These are phyloP conservation scores for Nothophoma quercina DNA, from an alignment of 2,329 filamentous ascomycete species.

Conservation along the genomic window DNA sequence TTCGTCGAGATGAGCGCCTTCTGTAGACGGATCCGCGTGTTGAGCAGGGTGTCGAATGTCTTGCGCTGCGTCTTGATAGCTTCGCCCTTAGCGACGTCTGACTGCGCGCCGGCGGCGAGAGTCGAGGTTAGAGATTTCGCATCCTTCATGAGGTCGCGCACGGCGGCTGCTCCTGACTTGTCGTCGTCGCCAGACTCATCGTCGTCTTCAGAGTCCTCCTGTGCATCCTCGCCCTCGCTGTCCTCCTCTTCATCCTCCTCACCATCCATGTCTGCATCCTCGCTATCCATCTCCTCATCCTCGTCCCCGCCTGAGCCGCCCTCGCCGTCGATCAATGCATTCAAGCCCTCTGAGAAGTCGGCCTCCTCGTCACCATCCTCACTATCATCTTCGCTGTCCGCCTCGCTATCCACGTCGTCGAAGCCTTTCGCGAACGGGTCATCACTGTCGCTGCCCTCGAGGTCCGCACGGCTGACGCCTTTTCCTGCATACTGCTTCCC, in stretches of 20 bases:
- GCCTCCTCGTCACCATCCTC: conserved; percentile 33
- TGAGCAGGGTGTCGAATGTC: conserved; percentile 86
- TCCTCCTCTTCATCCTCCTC: conserved; percentile 59
- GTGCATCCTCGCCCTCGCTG: conserved; percentile 59
- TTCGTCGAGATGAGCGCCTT: conserved; percentile 87
- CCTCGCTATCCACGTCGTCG: conserved; percentile 50
- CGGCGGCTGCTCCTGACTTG: conserved; percentile 57
- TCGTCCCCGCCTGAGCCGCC: conserved; percentile 60
- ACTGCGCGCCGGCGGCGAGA: conserved; percentile 71
- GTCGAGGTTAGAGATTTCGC: conserved; percentile 68
- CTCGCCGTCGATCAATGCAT: conserved; percentile 55
- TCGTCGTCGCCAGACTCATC: conserved; percentile 40
- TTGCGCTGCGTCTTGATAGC: conserved; percentile 87
- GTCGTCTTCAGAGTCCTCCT: conserved; percentile 50
- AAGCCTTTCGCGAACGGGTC: conserved; percentile 56
- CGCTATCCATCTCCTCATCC: conserved; percentile 44
- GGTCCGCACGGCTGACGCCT: conserved; percentile 73
- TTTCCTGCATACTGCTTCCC: conserved; percentile 84
- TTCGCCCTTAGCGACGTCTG: conserved; percentile 82
- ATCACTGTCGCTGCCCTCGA: conserved; percentile 63
- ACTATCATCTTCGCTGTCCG: conserved; percentile 32
- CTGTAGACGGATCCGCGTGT: conserved; percentile 89
- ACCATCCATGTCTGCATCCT: conserved; percentile 54
- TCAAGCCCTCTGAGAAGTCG: conserved; percentile 45
- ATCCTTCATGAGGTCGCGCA: conserved; percentile 75